phyloP scores from a whole-genome alignment of 257 asterid genomes.

The Marsdenia floribunda region DNA sequence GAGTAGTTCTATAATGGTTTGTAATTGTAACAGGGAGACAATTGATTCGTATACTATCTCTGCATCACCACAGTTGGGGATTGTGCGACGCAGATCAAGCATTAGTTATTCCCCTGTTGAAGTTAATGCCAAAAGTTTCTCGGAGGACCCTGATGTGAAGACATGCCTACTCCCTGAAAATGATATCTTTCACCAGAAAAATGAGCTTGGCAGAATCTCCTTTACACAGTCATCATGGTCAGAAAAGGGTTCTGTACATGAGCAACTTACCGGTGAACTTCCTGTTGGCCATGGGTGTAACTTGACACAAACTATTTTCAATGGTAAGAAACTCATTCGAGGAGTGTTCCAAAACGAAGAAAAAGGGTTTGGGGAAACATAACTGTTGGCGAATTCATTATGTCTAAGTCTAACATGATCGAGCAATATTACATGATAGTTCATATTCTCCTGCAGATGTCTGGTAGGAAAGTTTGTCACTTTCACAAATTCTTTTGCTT shows the following conservation, averaged over 20 bases:
- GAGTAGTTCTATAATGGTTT: neutral
- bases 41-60: conserved; percentile 61
- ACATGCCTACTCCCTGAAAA: conserved; percentile 48
- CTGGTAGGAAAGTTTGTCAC: neutral
- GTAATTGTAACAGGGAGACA: conserved; percentile 53
- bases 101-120: conserved; percentile 27
- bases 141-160: conserved; percentile 34
- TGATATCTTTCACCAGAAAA: conserved; percentile 27
- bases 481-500: neutral
- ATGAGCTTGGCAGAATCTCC: conserved; percentile 21
- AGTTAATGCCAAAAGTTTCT: conserved; percentile 23
- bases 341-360: neutral
- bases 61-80: conserved; percentile 63
- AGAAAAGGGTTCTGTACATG: conserved; percentile 32
- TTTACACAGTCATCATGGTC: conserved; percentile 33
- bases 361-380: neutral
- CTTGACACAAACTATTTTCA: conserved; percentile 69
- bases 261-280: conserved; percentile 55
- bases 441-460: neutral
- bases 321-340: conserved; percentile 43
- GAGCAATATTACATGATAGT: neutral
- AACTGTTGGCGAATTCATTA: neutral
- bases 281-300: conserved; percentile 59
- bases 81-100: conserved; percentile 35
- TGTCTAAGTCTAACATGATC: neutral